phyloP scores from a whole-genome alignment of 176 grass and related monocot species.

The Olyra latifolia region DNA sequence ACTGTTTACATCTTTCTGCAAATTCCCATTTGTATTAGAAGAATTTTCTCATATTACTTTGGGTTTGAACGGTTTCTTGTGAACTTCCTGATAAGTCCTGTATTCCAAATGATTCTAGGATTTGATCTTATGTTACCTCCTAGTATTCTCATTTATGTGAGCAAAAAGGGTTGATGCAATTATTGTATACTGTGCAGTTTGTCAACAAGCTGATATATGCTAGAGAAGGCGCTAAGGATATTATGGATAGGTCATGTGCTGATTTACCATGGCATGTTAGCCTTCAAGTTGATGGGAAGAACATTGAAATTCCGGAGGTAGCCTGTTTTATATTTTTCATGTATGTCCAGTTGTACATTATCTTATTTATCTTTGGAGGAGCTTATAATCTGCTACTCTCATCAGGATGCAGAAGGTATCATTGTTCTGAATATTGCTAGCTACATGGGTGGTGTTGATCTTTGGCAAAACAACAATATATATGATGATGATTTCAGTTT shows the following conservation, averaged over 20 bases:
- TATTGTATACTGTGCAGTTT: slow-evolving; percentile 55
- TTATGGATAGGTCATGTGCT: slow-evolving; percentile 85
- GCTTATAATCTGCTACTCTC: slow-evolving; percentile 37
- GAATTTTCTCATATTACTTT: not conserved
- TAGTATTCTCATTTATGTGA: not conserved
- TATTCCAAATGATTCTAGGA: not conserved
- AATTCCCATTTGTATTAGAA: not conserved
- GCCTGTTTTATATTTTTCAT: slow-evolving; percentile 29
- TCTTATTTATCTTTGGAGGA: not conserved
- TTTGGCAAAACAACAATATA: slow-evolving; percentile 80
- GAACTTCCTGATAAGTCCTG: not conserved
- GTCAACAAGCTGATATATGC: slow-evolving; percentile 97
- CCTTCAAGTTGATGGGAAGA: slow-evolving; percentile 89
- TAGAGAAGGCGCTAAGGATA: slow-evolving; percentile 97
- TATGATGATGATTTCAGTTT: slow-evolving; percentile 66
- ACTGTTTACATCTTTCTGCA: not conserved
- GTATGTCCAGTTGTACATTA: not conserved
- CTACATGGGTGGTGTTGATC: slow-evolving; percentile 98
- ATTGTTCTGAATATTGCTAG: slow-evolving; percentile 90
- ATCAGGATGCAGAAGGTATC: slow-evolving; percentile 92
- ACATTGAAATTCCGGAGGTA: slow-evolving; percentile 85
- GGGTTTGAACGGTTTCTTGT: not conserved
- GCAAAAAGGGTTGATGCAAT: not conserved
- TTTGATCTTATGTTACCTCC: slow-evolving; percentile 10
- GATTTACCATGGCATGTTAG: slow-evolving; percentile 88